A percentile compares a stretch with the other conserved stretches of the same genome.
phyloP scores from a whole-genome alignment of 2,329 filamentous ascomycete genomes.

The Xylaria sp. region DNA sequence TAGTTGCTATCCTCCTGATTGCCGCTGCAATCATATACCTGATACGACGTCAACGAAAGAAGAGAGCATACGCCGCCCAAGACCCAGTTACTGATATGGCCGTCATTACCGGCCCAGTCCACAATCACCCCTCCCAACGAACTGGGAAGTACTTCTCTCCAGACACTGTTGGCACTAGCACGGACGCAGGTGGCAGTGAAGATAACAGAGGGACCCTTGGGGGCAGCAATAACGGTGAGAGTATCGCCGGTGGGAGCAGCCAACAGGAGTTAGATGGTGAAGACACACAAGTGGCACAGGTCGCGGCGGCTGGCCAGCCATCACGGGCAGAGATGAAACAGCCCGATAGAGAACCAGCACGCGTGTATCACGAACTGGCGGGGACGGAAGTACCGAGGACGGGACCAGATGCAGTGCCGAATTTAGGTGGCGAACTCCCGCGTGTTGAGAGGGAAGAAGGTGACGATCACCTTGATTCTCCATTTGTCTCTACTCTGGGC shows the following conservation, averaged over 20 bases:
- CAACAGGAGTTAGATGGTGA: constrained; percentile 30
- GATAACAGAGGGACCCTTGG: constrained; percentile 11
- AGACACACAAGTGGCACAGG: constrained; percentile 13
- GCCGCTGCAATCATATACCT: constrained; percentile 27
- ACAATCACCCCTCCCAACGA: constrained; percentile 42
- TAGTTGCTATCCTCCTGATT: constrained; percentile 31
- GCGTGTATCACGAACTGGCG: constrained; percentile 45
- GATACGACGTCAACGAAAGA: constrained; percentile 41
- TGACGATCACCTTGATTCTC: constrained; percentile 39
- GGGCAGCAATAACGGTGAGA: constrained; percentile 19
- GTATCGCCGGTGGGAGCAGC: constrained; percentile 5
- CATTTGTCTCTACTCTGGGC: constrained; percentile 45
- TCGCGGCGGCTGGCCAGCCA: constrained; percentile 39
- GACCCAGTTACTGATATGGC: constrained; percentile 43
- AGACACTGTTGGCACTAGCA: constrained; percentile 38
- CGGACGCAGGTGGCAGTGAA: constrained; percentile 23
- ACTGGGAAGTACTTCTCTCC: constrained; percentile 40
- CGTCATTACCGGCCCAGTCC: constrained; percentile 47
- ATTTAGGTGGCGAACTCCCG: constrained; percentile 30
- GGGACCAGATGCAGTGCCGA: constrained; percentile 28
- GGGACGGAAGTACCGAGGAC: constrained; percentile 38
- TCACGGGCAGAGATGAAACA: constrained; percentile 30
- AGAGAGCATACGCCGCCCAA: constrained; percentile 34
- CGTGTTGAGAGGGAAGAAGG: constrained; percentile 30
- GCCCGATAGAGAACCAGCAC: constrained; percentile 29